These are phyloP conservation scores for Komagataea norvegica DNA, from an alignment of 1,139 yeast genomes.

Conservation along the genomic window DNA sequence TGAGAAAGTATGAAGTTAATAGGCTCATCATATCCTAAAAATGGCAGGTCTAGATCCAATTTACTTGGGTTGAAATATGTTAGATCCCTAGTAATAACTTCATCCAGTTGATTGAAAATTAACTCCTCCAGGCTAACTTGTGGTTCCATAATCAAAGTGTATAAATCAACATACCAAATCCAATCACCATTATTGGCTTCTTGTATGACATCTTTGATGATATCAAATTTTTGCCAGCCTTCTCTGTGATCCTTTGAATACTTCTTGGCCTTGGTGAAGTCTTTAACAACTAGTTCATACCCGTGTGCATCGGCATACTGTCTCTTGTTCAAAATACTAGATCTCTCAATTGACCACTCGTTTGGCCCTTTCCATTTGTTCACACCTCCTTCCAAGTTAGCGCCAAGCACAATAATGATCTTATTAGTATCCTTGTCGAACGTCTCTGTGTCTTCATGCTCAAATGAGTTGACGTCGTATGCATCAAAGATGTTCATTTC, in stretches of 20 bases:
- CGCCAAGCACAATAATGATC: conserved; percentile 32
- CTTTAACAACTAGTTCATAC: conserved; percentile 31
- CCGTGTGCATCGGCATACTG: conserved; percentile 32
- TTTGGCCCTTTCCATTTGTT: conserved; percentile 33
- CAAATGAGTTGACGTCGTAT: conserved; percentile 12
- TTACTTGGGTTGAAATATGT: conserved; percentile 31
- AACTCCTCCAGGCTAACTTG: conserved; percentile 29
- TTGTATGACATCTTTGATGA: conserved; percentile 29
- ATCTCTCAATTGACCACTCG: conserved; percentile 34
- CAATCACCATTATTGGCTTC: conserved; percentile 31
- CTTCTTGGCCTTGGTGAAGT: conserved; percentile 31
- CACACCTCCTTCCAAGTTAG: conserved; percentile 34
- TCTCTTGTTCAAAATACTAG: conserved; percentile 31
- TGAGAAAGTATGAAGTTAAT: conserved; percentile 32
- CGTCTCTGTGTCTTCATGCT: conserved; percentile 4
- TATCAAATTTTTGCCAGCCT: conserved; percentile 36
- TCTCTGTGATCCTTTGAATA: conserved; percentile 34
- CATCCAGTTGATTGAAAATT: conserved; percentile 27
- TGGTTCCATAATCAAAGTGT: conserved; percentile 35
- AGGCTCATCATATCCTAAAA: conserved; percentile 25
- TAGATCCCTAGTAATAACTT: conserved; percentile 26
- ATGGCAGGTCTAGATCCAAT: conserved; percentile 23
- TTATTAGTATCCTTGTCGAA: conserved; percentile 23
- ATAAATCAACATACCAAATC: conserved; percentile 35
- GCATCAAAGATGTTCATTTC: conserved; percentile 15